Percentiles rank a stretch among this genome's conserved stretches.
Conservation (phyloP, 331 rosid genomes). For the Pyracantha coccinea region DNA sequence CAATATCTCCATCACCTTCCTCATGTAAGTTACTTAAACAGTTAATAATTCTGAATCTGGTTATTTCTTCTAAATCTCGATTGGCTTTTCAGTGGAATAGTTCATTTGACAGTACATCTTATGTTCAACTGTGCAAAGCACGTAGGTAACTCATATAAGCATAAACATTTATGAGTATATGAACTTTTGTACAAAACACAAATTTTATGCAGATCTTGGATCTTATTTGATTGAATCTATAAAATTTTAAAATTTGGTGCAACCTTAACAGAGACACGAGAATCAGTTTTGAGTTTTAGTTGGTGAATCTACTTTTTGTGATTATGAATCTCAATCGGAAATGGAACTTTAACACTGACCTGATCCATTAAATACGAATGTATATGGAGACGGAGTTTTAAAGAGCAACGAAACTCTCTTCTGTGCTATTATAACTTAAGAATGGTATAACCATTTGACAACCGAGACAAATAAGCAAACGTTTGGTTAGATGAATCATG, state of each 20-base stretch:
- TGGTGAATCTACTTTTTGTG: neutral
- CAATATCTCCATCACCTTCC: conserved; percentile 28
- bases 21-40: conserved; percentile 43
- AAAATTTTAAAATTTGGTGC: neutral
- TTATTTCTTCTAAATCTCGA: neutral
- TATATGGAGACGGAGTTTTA: neutral
- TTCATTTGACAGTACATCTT: neutral
- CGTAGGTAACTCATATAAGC: neutral
- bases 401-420: neutral
- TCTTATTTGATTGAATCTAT: neutral
- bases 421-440: neutral
- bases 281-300: neutral
- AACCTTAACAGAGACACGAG: neutral
- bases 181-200: neutral
- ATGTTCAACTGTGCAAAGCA: neutral
- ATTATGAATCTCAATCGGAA: neutral
- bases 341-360: neutral
- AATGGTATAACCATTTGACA: neutral
- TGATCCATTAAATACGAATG: neutral
- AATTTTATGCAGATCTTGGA: neutral
- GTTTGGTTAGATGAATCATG: neutral
- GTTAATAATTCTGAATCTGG: neutral
- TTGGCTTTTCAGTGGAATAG: neutral
- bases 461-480: neutral
- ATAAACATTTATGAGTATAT: neutral